phyloP scores from a whole-genome alignment of 148 eudicot genomes.

The Heliosperma pusillum region DNA sequence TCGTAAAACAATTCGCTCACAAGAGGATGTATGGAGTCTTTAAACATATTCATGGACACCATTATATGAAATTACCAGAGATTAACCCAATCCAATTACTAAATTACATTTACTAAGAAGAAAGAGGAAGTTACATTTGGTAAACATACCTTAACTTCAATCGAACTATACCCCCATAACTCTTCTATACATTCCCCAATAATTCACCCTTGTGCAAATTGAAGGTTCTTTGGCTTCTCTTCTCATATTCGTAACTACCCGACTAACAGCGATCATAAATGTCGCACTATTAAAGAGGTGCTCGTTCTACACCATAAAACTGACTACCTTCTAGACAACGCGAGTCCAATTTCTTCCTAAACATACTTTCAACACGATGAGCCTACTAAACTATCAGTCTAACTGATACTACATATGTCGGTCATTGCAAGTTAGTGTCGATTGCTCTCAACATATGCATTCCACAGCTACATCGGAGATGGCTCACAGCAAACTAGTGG shows the following conservation, averaged over 20 bases:
- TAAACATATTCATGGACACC: not conserved
- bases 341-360: conserved; percentile 1
- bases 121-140: conserved; percentile 3
- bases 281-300: conserved; percentile 6
- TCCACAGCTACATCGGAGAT: conserved; percentile 20
- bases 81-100: conserved; percentile 16
- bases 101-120: conserved; percentile 16
- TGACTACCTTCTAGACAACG: conserved; percentile 14
- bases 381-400: not conserved
- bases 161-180: conserved; percentile 21
- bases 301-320: conserved; percentile 2
- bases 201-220: conserved; percentile 10
- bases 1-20: not conserved
- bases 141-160: conserved; percentile 15
- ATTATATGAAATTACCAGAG: not conserved
- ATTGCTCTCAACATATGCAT: conserved; percentile 73
- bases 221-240: not conserved
- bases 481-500: conserved; percentile 44
- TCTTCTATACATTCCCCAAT: conserved; percentile 23
- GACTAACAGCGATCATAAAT: conserved; percentile 8
- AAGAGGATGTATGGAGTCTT: not conserved
- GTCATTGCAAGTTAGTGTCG: conserved; percentile 58
- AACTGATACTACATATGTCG: conserved; percentile 30
- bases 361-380: not conserved
- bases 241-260: conserved; percentile 9